These are phyloP conservation scores for Ilyonectria robusta DNA, from an alignment of 2,329 filamentous ascomycete species.

Conservation along the genomic window DNA sequence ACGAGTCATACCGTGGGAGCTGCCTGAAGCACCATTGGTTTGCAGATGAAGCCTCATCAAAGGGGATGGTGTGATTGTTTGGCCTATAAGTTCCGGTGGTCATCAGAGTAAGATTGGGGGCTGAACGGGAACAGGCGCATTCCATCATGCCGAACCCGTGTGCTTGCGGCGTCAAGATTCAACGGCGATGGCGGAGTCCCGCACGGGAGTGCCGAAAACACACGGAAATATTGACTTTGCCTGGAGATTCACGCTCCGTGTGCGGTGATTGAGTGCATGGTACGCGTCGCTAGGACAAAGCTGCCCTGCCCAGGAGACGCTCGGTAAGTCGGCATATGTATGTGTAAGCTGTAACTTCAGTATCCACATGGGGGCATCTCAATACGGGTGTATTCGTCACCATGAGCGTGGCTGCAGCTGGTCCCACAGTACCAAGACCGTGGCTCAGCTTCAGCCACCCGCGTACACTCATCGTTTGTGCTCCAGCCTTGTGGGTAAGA, in stretches of 20 bases:
- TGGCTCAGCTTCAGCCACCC: conserved; percentile 28
- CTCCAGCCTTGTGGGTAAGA: conserved; percentile 17
- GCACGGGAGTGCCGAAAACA: not conserved
- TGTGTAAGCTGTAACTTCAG: not conserved
- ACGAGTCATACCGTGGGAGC: not conserved
- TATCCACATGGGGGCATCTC: conserved; percentile 4
- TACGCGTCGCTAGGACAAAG: not conserved
- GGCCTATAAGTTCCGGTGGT: not conserved
- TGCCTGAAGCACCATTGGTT: not conserved
- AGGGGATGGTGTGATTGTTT: conserved; percentile 11
- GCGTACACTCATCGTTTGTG: conserved; percentile 8
- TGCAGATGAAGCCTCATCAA: not conserved
- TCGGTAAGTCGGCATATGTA: conserved; percentile 19
- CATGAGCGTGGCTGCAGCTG: conserved; percentile 21
- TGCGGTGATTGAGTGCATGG: not conserved
- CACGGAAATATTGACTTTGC: not conserved
- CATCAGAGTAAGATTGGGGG: conserved; percentile 26
- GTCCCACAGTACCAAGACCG: conserved; percentile 3
- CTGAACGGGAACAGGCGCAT: not conserved
- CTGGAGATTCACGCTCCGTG: not conserved
- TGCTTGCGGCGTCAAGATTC: too few relatives aligned
- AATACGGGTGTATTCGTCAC: conserved; percentile 34
- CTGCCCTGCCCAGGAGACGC: not conserved
- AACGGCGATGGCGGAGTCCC: not conserved
- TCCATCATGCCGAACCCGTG: not conserved